Base-by-base conservation (phyloP, 768 basidiomycete genomes). In the Macrolepiota albuminosa region DNA sequence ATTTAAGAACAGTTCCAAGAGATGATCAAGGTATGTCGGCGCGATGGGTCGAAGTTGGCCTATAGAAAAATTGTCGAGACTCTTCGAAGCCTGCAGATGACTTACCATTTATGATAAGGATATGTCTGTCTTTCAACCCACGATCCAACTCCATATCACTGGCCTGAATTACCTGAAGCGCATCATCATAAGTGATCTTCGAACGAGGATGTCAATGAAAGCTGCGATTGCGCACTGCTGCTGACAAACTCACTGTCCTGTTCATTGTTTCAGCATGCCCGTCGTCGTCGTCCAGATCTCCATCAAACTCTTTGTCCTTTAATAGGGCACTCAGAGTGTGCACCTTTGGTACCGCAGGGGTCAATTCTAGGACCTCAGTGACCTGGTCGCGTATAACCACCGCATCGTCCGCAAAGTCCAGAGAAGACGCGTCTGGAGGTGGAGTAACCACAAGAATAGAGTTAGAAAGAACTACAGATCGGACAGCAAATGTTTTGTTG, bases 401-500 rank as follows among this genome's bases (percentile, higher is more conserved):
- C 1, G 75, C 72, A 48, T 81, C 76, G 21, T 74, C 69, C 2
- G 70, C 64, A n/a, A 67, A 68, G 7, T 70, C 66, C 33, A 70
- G 59, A 33, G 70, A 64, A 31, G 67, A 57, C 33, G 65, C 69
- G 66, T 75, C 73, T 42, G 74, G 69, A 2, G 78, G 74, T 18
- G 85, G 76, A 3, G 86, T 85, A 61, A 90, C 78, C 47, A 98
- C 82, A 13, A 95, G 77, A 37, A 95, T 74, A 0, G 93, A 88
- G 71, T 98, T 98, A 18, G 95, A 97, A 50, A 97, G 76, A 9
- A 81, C 80, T n/a, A 98, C 87, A 0, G 94, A 89, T 57, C 95
- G 87, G 31, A 98, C 75, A 2, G 82, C 68, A 69, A 89, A 99
- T 0, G 96, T 98, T 69, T 83, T 85, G 59, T 87, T 80, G 0